Base-by-base conservation (phyloP, 352 stramenopile species). In the Globisporangium nodosum region DNA sequence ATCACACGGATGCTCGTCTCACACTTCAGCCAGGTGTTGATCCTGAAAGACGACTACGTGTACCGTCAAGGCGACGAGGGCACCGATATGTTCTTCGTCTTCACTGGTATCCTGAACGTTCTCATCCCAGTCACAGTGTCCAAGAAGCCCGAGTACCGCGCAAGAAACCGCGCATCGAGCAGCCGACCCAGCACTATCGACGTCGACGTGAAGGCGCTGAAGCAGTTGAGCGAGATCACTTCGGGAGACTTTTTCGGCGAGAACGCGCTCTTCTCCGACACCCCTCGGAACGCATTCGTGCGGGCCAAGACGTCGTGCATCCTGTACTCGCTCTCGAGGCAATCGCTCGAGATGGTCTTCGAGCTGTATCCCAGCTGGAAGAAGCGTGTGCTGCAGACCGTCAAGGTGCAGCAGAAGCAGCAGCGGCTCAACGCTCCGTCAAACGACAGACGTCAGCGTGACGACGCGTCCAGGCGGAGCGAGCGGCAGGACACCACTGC, bases 61-160 rank as follows among this genome's bases (percentile, higher is more conserved):
- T 84, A 69, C 43, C 64, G 64, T 12, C 74, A 68, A 20, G 66
- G 71, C 4, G 76, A 86, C 9, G 67, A 82, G 21, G 76, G 73
- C 1, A 72, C 61, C 33, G 76, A 86, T n/a, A 86, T 86, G 76
- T 86, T 63, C 37, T 84, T 86, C 49, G 68, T 86, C 1, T 86
- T 82, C 42, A 74, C 74, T 4, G 76, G 76, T 0, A 63, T 78
- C 5, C 62, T 86, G 0, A 66, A 68, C 9, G 65, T 83, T 18
- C 58, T 74, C 18, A 30, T 84, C 1, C 70, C 65, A 4, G 40
- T 53, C 7, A 31, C 42, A 12, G 0, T 42, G 5, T 21, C 31
- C 24, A 52, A 33, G 57, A 49, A 31, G 21, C 8, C 40, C 40
- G 59, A 57, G 0, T 42, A 16, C n/a, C 35, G 56, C 16, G 45